Base-by-base conservation (phyloP, 345 rosid genomes). In the Bruguiera parviflora region DNA sequence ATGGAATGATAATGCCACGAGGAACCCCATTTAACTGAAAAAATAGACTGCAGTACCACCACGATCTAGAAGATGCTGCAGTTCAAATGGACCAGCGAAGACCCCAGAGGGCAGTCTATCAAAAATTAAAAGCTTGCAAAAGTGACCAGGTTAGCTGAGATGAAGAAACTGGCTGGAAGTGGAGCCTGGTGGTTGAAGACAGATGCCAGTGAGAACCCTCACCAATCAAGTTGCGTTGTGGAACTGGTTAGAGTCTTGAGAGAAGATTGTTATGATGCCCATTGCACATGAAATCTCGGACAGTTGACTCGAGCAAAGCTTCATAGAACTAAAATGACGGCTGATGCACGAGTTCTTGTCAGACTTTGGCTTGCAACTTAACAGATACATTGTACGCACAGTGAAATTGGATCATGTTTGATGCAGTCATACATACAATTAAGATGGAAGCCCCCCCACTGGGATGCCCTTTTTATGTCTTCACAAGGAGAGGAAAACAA, bases 141-240 rank as follows among this genome's bases (percentile, higher is more conserved):
- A 33, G 61, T 64, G 73, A 37, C 19, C 8, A 19, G 75, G 79
- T 8, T 8, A 64, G 69, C 65, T 55, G 57, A 73, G 77, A 43
- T 61, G 28, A 25, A 43, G 70, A 66, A 58, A 70, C 65, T 53
- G 74, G 73, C 35, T 70, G 70, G 56, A 69, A 62, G 55, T 73
- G 74, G 71, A 94, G 67, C 77, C 73, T 82, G 59, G 89, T 52
- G 4, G 85, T 78, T 65, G 89, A 84, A 20, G 80, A 76, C 5
- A 94, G 80, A 72, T 63, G 86, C 24, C 96, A 92, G 80, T 91
- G 98, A 67, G 96, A 89, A 63, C 97, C 98, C 78, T 94, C 96
- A 43, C 97, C 97, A 5, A 76, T 73, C 68, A 89, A 74, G 66
- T 60, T 53, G 71, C 79, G 88, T 28, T 79, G 21, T n/a, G 78